Evolutionary conservation across 2,329 filamentous ascomycete genomes (phyloP).

Genomic region (Dactylella cylindrospora): DNA sequence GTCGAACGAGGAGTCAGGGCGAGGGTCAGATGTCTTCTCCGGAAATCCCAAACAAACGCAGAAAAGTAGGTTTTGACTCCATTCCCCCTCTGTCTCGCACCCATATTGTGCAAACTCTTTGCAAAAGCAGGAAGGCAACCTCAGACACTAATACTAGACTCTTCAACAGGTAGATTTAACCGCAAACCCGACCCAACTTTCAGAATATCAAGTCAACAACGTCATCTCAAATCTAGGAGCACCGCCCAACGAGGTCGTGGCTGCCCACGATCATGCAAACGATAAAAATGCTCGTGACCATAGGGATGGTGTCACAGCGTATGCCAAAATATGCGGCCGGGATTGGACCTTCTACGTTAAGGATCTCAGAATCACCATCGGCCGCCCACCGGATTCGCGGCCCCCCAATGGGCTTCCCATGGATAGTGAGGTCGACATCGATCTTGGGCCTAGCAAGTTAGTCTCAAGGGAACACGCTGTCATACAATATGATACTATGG

Average conservation of each 20-base stretch:
- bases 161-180: conserved; percentile 16
- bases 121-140: no score
- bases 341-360: conserved; percentile 85
- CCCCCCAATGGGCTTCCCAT: conserved; percentile 41
- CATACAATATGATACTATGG: conserved; percentile 69
- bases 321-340: conserved; percentile 77
- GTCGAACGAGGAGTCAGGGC: conserved; percentile 37
- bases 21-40: conserved; percentile 30
- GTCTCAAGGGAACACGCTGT: conserved; percentile 75
- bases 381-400: conserved; percentile 64
- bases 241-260: conserved; percentile 56
- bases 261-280: conserved; percentile 65
- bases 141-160: background rate
- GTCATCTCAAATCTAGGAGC: conserved; percentile 48
- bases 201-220: conserved; percentile 47
- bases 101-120: background rate
- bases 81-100: background rate
- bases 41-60: conserved; percentile 38
- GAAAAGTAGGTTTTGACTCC: conserved; percentile 41
- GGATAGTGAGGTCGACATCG: conserved; percentile 68
- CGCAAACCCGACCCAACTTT: conserved; percentile 20
- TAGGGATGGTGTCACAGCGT: conserved; percentile 68
- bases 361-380: conserved; percentile 73
- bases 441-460: conserved; percentile 80
- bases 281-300: conserved; percentile 63